Evolutionary conservation across 768 basidiomycete species (phyloP), one percentile per base, ranked within the genome.

Genomic region (Mycena polygramma): DNA sequence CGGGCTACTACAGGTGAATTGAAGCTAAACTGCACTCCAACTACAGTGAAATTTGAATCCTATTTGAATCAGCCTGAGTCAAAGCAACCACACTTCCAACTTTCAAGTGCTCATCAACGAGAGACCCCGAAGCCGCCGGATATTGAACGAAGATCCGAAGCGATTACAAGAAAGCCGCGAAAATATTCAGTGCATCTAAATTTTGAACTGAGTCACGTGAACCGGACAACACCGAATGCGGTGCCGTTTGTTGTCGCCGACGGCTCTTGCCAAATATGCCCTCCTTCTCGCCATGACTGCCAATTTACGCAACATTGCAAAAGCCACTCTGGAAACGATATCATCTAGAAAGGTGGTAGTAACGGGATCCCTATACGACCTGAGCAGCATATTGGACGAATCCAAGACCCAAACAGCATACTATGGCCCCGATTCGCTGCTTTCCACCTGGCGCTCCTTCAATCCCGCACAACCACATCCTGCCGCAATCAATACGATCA

Each of bases 391-490:
- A 49, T 57, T 79, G 24, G 73, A 75, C 11, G 75, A 78, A 11
- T 76, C 82, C 17, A 80, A 73, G 58, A 81, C 80, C 57, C 79
- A 84, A 60, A 91, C 91, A 0, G 78, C 79, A 35, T 91, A 86
- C 75, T 91, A 88, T 70, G 76, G 84, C 0, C 85, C 88, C 2
- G 84, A 89, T 43, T 84, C 83, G 2, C 59, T 81, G 3, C 79
- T 90, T 0, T 84, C 86, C 6, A 71, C 79, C 39, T 92, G 91
- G 91, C 43, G 48, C 1, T 71, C 77, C 19, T 71, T 65, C 57
- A 68, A 15, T 66, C 74, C 22, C 17, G 26, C 55, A 20, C 68
- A 39, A 58, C 48, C 20, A 22, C 19, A 43, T 26, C 62, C 70
- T 26, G 7, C 43, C 3, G 64, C 57, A 52, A 39, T 63, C n/a